A percentile compares a stretch with the other conserved stretches of the same genome.
Evolutionary conservation across 2,329 filamentous ascomycete species (phyloP).

Genomic region (Coniochaeta sp.): DNA sequence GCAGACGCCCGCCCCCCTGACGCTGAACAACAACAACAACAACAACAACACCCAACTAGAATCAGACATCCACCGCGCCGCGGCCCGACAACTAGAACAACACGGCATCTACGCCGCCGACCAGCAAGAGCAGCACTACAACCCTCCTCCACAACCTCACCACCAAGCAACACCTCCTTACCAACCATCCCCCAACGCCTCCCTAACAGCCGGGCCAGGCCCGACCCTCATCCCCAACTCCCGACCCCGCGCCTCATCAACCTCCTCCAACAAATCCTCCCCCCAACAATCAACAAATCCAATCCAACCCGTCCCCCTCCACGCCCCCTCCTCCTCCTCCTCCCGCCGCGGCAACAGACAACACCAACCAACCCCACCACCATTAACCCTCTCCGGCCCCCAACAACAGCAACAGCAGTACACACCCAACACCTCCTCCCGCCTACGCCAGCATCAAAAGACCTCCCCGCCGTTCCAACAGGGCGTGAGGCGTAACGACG

Average conservation of each 20-base stretch:
- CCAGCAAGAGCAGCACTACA: not conserved
- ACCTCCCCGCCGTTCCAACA: too few species aligned
- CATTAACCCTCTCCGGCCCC: not conserved
- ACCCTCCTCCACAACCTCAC: not conserved
- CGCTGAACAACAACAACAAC: too few species aligned
- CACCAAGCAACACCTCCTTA: not conserved
- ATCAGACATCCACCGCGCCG: not conserved
- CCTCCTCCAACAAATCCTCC: not conserved
- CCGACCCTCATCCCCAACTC: not conserved
- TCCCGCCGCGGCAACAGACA: not conserved
- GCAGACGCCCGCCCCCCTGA: not conserved
- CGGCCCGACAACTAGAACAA: not conserved
- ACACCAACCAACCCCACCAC: not conserved
- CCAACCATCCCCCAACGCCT: too few species aligned
- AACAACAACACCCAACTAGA: not conserved
- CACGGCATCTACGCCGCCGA: slow-evolving; percentile 1
- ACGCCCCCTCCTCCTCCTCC: not conserved
- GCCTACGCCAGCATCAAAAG: too few species aligned
- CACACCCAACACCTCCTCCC: too few species aligned
- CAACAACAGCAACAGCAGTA: too few species aligned
- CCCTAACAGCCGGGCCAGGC: not conserved
- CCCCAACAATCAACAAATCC: not conserved
- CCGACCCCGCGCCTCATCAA: not conserved
- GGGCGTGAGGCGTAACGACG: too few species aligned
- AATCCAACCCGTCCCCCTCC: not conserved